Conservation (phyloP, 176 grass and related monocot species). For the Zoysia pacifica region DNA sequence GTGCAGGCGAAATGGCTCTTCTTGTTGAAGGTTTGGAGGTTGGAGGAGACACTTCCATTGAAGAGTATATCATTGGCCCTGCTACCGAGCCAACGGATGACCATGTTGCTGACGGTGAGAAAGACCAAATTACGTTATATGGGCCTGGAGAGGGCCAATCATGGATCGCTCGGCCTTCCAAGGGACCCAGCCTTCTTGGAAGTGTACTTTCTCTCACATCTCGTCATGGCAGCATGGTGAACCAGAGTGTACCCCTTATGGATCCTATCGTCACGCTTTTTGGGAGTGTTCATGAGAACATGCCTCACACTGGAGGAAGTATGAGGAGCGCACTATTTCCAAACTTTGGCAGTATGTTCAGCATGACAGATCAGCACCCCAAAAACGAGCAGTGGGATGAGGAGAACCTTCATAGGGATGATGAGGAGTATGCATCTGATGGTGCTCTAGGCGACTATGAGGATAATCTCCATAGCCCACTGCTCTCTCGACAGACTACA, state of each 20-base stretch:
- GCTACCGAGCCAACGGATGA: constrained; percentile 51
- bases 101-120: constrained; percentile 48
- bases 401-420: constrained; percentile 74
- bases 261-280: constrained; percentile 84
- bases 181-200: constrained; percentile 70
- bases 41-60: constrained; percentile 71
- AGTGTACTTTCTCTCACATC: constrained; percentile 71
- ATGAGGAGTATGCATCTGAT: constrained; percentile 81
- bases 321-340: constrained; percentile 82
- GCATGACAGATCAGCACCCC: constrained; percentile 68
- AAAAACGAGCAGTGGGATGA: constrained; percentile 90
- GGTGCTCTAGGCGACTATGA: constrained; percentile 60
- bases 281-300: constrained; percentile 88
- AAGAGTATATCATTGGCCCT: constrained; percentile 92
- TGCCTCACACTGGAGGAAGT: constrained; percentile 73
- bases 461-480: constrained; percentile 73
- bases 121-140: constrained; percentile 77
- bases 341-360: constrained; percentile 96
- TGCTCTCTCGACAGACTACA: constrained; percentile 71
- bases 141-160: constrained; percentile 72
- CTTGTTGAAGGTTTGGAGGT: constrained; percentile 92
- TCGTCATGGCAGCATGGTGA: constrained; percentile 63
- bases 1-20: constrained; percentile 86
- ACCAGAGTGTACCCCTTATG: constrained; percentile 59
- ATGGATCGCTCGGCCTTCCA: constrained; percentile 76